Evolutionary conservation across 2,329 filamentous ascomycete genomes (phyloP), one percentile per base, ranked within the genome.

Genomic region (Huntiella bhutanensis): DNA sequence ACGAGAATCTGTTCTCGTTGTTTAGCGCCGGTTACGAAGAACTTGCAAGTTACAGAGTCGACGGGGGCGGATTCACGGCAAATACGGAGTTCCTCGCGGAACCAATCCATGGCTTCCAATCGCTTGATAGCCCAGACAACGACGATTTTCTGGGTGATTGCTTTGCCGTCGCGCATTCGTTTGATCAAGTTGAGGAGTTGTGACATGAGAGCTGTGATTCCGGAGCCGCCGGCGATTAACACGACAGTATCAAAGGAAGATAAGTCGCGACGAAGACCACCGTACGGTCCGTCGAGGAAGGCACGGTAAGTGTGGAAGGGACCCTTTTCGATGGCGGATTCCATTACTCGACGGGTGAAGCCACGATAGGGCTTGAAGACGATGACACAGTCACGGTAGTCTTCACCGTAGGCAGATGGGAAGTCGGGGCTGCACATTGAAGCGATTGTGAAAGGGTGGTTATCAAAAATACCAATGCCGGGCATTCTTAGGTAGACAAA

Each of bases 401-500:
- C 70, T 53, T 91, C 80, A 22, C 87, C 87, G 55, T 94, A 94
- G 49, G 84, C 81, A 0, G 87, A 94, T 1, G 86, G 85, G 51
- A 95, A 93, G 57, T 94, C 86, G 39, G 92, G 82, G 57, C 83
- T 92, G 62, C 86, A 95, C 5, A 94, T 70, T 1, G 86, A 95
- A 2, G 88, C 78, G 46, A 96, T 87, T 0, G 91, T 96, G 58
- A 96, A 96, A 0, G 88, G 88, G 55, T 96, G 91, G 54, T 93
- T 95, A 53, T 94, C 84, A 49, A 95, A 77, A 2, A 92, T 60
- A 0, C 86, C 87, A 54, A 96, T 86, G 1, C 84, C 84, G 0
- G 88, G 88, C 80, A 96, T 93, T 45, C 88, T 77, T 15, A 96
- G 69, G 58, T 95, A 96, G 13, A 95, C 82, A 54, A 92, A 95